A percentile compares a stretch with the other conserved stretches of the same genome.
These are phyloP conservation scores for Penicillium soppii DNA, from an alignment of 495 filamentous ascomycete genomes.

Conservation along the genomic window DNA sequence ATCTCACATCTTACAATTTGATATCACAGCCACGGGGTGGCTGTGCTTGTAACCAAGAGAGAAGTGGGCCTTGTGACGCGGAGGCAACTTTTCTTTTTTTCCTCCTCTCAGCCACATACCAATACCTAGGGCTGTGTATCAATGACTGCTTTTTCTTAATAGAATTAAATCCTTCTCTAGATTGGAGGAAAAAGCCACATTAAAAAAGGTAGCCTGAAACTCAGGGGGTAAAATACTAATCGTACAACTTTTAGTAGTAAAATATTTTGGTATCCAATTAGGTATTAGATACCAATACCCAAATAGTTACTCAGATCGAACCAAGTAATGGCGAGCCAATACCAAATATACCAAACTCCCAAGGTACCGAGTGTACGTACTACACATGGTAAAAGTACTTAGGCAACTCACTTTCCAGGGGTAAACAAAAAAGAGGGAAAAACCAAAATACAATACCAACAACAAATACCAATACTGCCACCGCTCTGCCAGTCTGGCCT, in stretches of 20 bases:
- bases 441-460: conserved; percentile 14
- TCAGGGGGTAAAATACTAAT: conserved; percentile 1
- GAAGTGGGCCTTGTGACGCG: not conserved
- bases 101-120: conserved; percentile 4
- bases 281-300: not conserved
- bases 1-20: conserved; percentile 2
- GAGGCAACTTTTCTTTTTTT: not conserved
- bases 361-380: not conserved
- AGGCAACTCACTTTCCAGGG: not conserved
- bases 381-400: not conserved
- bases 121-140: conserved; percentile 2
- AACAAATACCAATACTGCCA: conserved; percentile 21
- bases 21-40: conserved; percentile 1
- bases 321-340: too few relatives aligned
- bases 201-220: conserved; percentile 6
- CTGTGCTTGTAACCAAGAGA: conserved; percentile 1
- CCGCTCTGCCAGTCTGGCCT: conserved; percentile 30
- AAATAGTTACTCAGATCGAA: too few relatives aligned
- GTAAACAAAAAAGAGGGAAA: conserved; percentile 8
- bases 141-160: not conserved
- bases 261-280: too few relatives aligned
- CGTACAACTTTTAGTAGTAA: not conserved
- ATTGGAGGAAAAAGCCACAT: not conserved
- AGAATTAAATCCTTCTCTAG: not conserved
- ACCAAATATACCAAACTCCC: too few relatives aligned